Conservation (phyloP, 23 red algal species). For the Gracilariopsis chorda region DNA sequence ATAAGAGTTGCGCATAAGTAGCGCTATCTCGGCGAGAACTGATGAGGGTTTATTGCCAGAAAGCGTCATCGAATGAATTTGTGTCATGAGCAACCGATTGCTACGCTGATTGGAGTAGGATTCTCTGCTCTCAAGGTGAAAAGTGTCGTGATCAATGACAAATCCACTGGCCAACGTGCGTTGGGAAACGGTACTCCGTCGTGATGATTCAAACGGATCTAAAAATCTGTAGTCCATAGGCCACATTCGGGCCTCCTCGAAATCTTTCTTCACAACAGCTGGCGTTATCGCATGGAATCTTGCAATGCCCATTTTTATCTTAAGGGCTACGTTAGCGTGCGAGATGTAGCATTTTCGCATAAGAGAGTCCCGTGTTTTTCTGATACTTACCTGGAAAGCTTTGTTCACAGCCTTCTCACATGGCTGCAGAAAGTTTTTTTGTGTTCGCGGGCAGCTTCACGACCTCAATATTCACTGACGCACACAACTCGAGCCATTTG, state of each 20-base stretch:
- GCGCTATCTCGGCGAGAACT: too few relatives aligned
- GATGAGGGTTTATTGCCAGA: too few relatives aligned
- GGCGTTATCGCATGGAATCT: background rate
- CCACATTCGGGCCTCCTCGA: background rate
- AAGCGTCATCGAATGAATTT: too few relatives aligned
- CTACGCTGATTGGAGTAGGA: too few relatives aligned
- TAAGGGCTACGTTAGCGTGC: background rate
- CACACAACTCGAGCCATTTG: background rate
- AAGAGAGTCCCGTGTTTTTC: background rate
- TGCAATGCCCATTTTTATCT: background rate
- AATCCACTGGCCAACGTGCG: too few relatives aligned
- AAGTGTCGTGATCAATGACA: too few relatives aligned
- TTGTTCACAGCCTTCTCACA: background rate
- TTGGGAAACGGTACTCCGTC: too few relatives aligned
- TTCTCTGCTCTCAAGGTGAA: too few relatives aligned
- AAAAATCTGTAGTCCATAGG: conserved; percentile 14
- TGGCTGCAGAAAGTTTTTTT: background rate
- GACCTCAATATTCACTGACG: background rate
- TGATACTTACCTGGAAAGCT: background rate
- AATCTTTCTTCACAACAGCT: background rate
- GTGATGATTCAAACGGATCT: too few relatives aligned
- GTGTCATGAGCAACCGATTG: too few relatives aligned
- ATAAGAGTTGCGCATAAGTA: too few relatives aligned
- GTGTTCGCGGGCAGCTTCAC: conserved; percentile 7
- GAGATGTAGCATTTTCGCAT: background rate